Base-by-base conservation (phyloP, 805 yeast species). In the Yamadazyma laniorum region DNA sequence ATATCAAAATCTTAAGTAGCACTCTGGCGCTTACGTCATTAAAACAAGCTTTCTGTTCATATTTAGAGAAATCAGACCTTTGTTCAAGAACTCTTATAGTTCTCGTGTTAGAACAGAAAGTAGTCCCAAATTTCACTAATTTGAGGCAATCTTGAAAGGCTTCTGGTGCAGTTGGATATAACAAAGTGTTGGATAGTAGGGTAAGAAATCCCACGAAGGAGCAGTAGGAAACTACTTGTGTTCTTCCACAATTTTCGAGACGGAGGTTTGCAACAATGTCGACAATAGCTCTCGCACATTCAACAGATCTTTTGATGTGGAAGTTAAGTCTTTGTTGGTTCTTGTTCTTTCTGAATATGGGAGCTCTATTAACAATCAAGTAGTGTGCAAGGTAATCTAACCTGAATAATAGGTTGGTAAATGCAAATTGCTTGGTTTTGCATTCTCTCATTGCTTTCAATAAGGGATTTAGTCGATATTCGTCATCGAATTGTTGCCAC, bases 221-320 rank as follows among this genome's bases (percentile, higher is more conserved):
- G 39, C 44, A 50, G 25, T 47, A 44, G 25, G 49, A 36, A 13
- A 52, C 25, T 4, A 52, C 25, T n/a, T 29, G 25, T 11, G 29
- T 26, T 7, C 9, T 21, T 9, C 23, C 23, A 7, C 9, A 7
- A 6, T 6, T 6, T 6, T 7, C 23, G 4, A 35, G 6, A 9
- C 23, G 23, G 6, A 7, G 6, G 9, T 21, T 9, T 34, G n/a
- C 31, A 2, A 52, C 42, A 9, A 52, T 32, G 23, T 52, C 49
- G 22, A 63, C 39, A 3, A 61, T 43, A 4, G 53, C 46, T 22
- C 67, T 45, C 14, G 67, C 56, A 39, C 59, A 50, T n/a, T 58
- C 59, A 18, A 58, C 45, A 2, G 65, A 51, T 12, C 52, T 39
- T 15, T 46, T 44, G 1, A 59, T 48, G 42, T 45, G 55, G 9